phyloP scores from a whole-genome alignment of 805 yeast genomes.

The Jamesozyma spencerorum region DNA sequence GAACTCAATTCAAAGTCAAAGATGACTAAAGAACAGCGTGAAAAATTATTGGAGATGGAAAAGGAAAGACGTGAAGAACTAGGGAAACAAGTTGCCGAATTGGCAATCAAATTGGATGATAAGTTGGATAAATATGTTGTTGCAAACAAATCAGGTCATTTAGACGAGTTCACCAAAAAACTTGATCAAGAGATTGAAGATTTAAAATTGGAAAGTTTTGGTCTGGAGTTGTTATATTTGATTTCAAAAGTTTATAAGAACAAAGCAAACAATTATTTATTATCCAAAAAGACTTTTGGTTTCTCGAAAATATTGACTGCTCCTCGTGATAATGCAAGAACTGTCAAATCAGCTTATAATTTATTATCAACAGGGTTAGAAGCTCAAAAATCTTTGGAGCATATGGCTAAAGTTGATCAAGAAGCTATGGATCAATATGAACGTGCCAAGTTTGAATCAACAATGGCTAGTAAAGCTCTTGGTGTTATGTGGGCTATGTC shows the following conservation, averaged over 20 bases:
- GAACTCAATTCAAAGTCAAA: constrained; percentile 23
- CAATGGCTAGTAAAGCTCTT: constrained; percentile 77
- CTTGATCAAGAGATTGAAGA: constrained; percentile 60
- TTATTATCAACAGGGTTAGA: constrained; percentile 79
- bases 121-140: constrained; percentile 38
- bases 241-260: constrained; percentile 71
- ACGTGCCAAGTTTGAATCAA: constrained; percentile 69
- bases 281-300: constrained; percentile 76
- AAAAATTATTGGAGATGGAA: constrained; percentile 42
- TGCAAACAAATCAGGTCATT: constrained; percentile 40
- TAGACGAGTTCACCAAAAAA: constrained; percentile 41
- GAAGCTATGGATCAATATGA: constrained; percentile 48
- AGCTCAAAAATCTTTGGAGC: constrained; percentile 71
- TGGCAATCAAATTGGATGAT: constrained; percentile 39
- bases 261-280: constrained; percentile 65
- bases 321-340: constrained; percentile 74
- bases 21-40: constrained; percentile 36
- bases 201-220: constrained; percentile 90
- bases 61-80: constrained; percentile 45
- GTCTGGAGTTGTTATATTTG: constrained; percentile 74
- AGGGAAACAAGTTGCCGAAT: constrained; percentile 40
- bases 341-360: constrained; percentile 74
- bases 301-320: constrained; percentile 74
- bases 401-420: constrained; percentile 61
- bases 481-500: constrained; percentile 96